Evolutionary conservation across 345 rosid genomes (phyloP).

Genomic region (Camelina hispida): DNA sequence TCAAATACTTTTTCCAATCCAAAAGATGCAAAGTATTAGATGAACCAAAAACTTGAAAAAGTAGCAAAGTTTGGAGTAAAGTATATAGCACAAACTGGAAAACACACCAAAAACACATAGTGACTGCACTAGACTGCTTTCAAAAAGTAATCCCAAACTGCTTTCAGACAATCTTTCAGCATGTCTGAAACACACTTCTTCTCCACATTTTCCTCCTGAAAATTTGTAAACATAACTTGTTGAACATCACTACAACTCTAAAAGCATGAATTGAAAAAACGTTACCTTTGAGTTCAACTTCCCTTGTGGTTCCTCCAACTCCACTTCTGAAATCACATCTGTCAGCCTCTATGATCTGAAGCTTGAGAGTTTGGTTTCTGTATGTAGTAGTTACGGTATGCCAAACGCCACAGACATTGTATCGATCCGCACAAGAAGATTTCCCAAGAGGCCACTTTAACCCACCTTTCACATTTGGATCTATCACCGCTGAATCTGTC

Average conservation of each 20-base stretch:
- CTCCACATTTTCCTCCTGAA: constrained; percentile 29
- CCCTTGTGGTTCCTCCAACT: constrained; percentile 46
- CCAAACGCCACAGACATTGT: constrained; percentile 54
- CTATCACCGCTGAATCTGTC: constrained; percentile 56
- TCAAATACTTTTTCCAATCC: background rate
- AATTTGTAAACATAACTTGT: background rate
- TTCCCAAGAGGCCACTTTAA: constrained; percentile 63
- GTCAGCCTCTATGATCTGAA: constrained; percentile 61
- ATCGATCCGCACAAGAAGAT: constrained; percentile 49
- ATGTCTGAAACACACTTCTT: constrained; percentile 30
- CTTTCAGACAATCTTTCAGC: constrained; percentile 37
- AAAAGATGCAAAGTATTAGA: background rate
- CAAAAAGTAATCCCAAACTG: constrained; percentile 30
- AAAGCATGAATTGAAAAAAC: background rate
- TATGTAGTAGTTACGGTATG: constrained; percentile 51
- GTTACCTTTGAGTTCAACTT: constrained; percentile 49
- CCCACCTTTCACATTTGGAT: constrained; percentile 69
- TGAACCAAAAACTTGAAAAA: background rate
- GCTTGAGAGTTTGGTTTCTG: constrained; percentile 45
- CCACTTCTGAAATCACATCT: constrained; percentile 57
- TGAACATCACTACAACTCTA: background rate
- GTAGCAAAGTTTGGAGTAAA: constrained; percentile 2
- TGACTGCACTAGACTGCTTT: constrained; percentile 24
- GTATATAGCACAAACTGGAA: constrained; percentile 1
- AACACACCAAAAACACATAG: background rate